Evolutionary conservation across 2,329 filamentous ascomycete genomes (phyloP).

Genomic region (Aaosphaeria arxii): DNA sequence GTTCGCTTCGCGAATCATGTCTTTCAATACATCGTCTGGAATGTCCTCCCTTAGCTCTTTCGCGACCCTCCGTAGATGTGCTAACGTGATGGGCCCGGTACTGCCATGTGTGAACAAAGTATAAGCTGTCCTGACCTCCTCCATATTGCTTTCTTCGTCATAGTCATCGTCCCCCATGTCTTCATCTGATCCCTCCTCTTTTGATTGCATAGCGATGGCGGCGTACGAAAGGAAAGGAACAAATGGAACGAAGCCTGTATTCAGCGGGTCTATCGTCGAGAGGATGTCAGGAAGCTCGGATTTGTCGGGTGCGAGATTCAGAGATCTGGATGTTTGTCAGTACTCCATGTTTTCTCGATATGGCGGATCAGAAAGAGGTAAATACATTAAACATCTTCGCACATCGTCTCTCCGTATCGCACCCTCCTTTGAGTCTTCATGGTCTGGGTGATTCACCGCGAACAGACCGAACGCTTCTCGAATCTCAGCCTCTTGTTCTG

Average conservation of each 20-base stretch:
- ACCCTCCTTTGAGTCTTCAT: slow-evolving; percentile 62
- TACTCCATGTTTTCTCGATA: background rate
- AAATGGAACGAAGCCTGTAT: slow-evolving; percentile 74
- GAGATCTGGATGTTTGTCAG: slow-evolving; percentile 57
- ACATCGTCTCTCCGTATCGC: slow-evolving; percentile 44
- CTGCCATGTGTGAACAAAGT: slow-evolving; percentile 66
- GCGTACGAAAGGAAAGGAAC: slow-evolving; percentile 82
- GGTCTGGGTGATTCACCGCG: slow-evolving; percentile 49
- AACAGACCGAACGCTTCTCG: slow-evolving; percentile 87
- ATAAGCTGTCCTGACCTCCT: slow-evolving; percentile 80
- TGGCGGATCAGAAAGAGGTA: slow-evolving; percentile 1
- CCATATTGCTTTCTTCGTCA: slow-evolving; percentile 40
- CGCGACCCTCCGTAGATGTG: slow-evolving; percentile 75
- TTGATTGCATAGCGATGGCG: slow-evolving; percentile 72
- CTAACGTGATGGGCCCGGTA: slow-evolving; percentile 69
- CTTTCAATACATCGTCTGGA: slow-evolving; percentile 75
- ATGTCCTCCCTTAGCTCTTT: slow-evolving; percentile 80
- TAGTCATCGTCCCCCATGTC: slow-evolving; percentile 47
- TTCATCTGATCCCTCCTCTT: slow-evolving; percentile 21
- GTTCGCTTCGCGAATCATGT: slow-evolving; percentile 96
- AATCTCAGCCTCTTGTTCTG: slow-evolving; percentile 84
- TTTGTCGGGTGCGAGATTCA: slow-evolving; percentile 67
- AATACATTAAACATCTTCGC: slow-evolving; percentile 52
- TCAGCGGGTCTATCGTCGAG: slow-evolving; percentile 77
- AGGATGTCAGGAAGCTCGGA: slow-evolving; percentile 74